These are phyloP conservation scores for Aspergillus hiratsukae DNA, from an alignment of 2,329 filamentous ascomycete species.

Conservation along the genomic window DNA sequence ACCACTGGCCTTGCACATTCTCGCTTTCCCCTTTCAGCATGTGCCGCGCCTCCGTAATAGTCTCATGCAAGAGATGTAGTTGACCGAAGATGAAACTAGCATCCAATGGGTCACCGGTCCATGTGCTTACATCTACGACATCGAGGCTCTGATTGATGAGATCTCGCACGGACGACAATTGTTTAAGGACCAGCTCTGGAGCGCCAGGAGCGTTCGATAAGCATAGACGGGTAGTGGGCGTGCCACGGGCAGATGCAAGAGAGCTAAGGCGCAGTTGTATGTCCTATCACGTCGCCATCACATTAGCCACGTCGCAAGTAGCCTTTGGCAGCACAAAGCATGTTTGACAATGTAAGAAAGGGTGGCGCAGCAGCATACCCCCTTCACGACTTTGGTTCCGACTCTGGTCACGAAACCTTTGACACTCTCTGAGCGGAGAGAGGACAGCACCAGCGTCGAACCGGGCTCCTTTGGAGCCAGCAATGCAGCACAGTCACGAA, in stretches of 20 bases:
- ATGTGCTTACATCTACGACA: conserved; percentile 71
- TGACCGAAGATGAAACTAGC: conserved; percentile 56
- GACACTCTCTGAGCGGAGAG: conserved; percentile 77
- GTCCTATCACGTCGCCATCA: conserved; percentile 47
- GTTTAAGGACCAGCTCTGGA: conserved; percentile 59
- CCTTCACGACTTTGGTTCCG: conserved; percentile 86
- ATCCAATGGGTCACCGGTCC: conserved; percentile 62
- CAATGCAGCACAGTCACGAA: conserved; percentile 84
- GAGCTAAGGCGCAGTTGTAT: conserved; percentile 67
- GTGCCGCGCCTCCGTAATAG: conserved; percentile 57
- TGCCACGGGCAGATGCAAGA: conserved; percentile 48
- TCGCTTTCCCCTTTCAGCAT: conserved; percentile 54
- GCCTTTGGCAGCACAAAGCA: not conserved
- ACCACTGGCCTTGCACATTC: conserved; percentile 51
- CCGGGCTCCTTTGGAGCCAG: conserved; percentile 80
- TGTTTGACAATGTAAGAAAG: not conserved
- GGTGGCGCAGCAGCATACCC: conserved; percentile 52
- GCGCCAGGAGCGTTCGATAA: conserved; percentile 51
- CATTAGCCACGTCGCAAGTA: not conserved
- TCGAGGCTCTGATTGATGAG: conserved; percentile 79
- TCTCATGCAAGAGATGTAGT: conserved; percentile 55
- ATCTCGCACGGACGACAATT: conserved; percentile 68
- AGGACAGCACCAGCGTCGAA: conserved; percentile 84
- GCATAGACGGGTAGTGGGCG: conserved; percentile 48
- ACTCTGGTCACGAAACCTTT: conserved; percentile 91